Conservation (phyloP, 768 basidiomycete genomes). For the Clitopilus passeckerianus region DNA sequence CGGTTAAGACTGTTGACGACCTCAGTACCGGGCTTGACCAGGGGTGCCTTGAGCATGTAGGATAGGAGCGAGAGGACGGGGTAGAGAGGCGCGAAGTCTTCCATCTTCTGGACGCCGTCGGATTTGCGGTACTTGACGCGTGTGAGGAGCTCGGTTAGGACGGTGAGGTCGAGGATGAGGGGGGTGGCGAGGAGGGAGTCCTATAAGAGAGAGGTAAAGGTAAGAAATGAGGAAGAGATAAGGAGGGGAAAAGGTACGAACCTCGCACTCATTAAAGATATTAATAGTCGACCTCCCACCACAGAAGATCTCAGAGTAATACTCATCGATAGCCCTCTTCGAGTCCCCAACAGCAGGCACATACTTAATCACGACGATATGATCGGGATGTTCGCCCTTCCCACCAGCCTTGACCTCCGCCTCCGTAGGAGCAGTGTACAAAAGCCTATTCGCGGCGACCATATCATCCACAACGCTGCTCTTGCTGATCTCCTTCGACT, state of each 20-base stretch:
- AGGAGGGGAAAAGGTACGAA: conserved; percentile 22
- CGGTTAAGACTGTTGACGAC: conserved; percentile 94
- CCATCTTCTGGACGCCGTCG: conserved; percentile 25
- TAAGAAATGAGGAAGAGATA: conserved; percentile 5
- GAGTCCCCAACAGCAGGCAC: conserved; percentile 95
- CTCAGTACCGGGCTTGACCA: conserved; percentile 90
- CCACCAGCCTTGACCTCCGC: conserved; percentile 45
- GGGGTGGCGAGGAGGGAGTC: conserved; percentile 96
- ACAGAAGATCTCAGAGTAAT: conserved; percentile 97
- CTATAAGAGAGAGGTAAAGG: conserved; percentile 34
- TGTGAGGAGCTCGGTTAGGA: conserved; percentile 91
- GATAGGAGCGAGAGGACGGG: conserved; percentile 87
- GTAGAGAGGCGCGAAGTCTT: conserved; percentile 81
- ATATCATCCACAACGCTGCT: conserved; percentile 97
- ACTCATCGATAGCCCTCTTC: conserved; percentile 99
- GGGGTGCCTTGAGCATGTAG: conserved; percentile 98
- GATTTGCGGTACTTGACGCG: conserved; percentile 83
- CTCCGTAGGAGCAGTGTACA: conserved; percentile 78
- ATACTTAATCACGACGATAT: conserved; percentile 96
- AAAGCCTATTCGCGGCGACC: conserved; percentile 85
- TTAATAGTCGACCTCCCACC: conserved; percentile 93
- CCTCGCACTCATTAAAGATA: conserved; percentile 98
- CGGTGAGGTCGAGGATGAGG: conserved; percentile 88
- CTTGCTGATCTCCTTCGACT: conserved; percentile 98
- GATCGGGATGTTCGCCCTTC: conserved; percentile 97